Evolutionary conservation across 192 early-diverging fungal genomes (phyloP), one percentile per base, ranked within the genome.

Genomic region (Coemansia sp.): DNA sequence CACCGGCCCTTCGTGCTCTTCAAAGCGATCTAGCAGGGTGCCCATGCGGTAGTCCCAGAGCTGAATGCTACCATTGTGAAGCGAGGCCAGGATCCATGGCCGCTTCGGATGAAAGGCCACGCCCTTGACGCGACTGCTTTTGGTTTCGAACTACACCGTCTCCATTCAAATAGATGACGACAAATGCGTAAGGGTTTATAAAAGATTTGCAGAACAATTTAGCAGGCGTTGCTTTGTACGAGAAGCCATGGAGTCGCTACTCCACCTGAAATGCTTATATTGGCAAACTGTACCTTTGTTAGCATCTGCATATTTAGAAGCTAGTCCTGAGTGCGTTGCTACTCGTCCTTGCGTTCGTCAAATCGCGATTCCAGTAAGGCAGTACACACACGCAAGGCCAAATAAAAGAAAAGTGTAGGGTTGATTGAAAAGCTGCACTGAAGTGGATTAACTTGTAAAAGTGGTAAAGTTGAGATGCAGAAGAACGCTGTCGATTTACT

Each of bases 1-100:
- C 19, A 99, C 96, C 49, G 97, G 97, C 4, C 97, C 97, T 14
- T 99, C 96, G 73, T 99, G 97, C 75, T 99, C 97, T 64, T 99
- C 97, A 78, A 98, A 99, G 30, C 94, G 89, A 58, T 99, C 97
- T 24, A 99, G 83, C 58, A 98, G 84, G 2, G 94, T 95, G 23
- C 97, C 97, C 92, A 99, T 96, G 60, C 97, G 92, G 78, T 98
- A 99, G 84, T 99, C 97, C 97, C 97, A 99, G 56, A 98, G 86
- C 81, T 99, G 97, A 49, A 99, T 85, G 53, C 91, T 93, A 7
- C 97, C 97, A 81, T 96, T 99, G 74, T 99, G 95, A 49, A 99
- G 82, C 19, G 94, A 89, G 12, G 96, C 94, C 38, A 99, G 88
- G 64, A 98, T 94, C 97, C 97, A 99, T 9, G 97, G 94, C 34